These are phyloP conservation scores for Trichosporon coremiiforme DNA, from an alignment of 1,284 basidiomycete genomes.

Conservation along the genomic window DNA sequence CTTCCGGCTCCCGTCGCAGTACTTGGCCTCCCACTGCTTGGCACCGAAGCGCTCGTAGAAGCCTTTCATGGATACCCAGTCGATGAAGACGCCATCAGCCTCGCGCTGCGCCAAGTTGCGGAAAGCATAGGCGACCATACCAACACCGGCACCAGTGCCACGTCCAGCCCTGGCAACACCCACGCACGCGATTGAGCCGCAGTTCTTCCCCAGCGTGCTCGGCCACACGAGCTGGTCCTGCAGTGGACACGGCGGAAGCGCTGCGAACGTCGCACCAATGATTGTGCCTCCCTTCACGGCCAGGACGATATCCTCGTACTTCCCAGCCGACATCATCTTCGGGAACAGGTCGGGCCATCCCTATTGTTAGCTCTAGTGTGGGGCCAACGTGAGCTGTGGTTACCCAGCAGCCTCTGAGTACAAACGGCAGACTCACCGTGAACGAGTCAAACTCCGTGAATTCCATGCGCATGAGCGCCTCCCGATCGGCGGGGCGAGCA, in stretches of 20 bases:
- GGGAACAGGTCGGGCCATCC: conserved; percentile 41
- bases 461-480: conserved; percentile 30
- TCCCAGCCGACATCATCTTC: conserved; percentile 26
- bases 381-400: no score
- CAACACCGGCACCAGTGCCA: conserved; percentile 32
- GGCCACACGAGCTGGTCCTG: conserved; percentile 31
- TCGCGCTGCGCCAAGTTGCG: conserved; percentile 30
- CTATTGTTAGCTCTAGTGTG: conserved; percentile 24
- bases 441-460: conserved; percentile 32
- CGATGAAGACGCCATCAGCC: conserved; percentile 39
- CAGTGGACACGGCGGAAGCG: conserved; percentile 23
- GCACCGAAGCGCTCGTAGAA: conserved; percentile 37
- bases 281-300: conserved; percentile 27
- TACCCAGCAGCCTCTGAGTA: no score
- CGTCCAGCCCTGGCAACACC: conserved; percentile 29
- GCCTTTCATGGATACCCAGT: conserved; percentile 37
- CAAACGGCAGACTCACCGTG: conserved; percentile 25
- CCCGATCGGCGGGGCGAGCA: conserved; percentile 23
- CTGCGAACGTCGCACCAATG: conserved; percentile 34
- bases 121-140: conserved; percentile 32
- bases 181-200: conserved; percentile 33
- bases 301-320: conserved; percentile 31
- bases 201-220: conserved; percentile 30
- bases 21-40: conserved; percentile 31
- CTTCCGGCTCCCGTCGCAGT: conserved; percentile 20